Conservation (phyloP, 208 protist genomes). For the Acanthamoeba divionensis region DNA sequence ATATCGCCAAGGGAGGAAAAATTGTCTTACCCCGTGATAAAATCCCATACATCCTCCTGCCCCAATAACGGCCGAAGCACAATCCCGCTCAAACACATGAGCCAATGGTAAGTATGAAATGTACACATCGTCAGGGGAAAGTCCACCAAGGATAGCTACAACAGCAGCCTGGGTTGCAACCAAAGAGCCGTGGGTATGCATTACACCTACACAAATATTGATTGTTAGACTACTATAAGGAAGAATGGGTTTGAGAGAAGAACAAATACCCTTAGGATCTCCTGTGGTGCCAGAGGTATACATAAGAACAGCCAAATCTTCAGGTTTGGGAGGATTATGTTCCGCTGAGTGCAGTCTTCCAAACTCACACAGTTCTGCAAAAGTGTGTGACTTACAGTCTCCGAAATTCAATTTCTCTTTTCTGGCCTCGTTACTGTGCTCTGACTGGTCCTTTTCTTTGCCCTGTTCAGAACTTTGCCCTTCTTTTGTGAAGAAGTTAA, state of each 20-base stretch:
- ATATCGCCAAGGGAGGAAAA: background rate
- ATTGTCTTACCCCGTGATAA: conserved; percentile 64
- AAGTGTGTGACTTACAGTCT: background rate
- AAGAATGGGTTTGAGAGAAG: background rate
- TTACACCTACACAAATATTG: conserved; percentile 40
- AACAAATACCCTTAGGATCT: conserved; percentile 70
- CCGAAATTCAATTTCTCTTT: background rate
- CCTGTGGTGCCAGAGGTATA: conserved; percentile 80
- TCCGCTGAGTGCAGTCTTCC: background rate
- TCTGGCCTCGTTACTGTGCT: background rate
- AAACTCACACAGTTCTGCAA: background rate
- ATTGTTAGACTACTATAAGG: background rate
- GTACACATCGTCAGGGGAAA: conserved; percentile 60
- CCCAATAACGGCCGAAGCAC: background rate
- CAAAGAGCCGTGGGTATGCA: conserved; percentile 69
- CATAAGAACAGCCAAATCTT: conserved; percentile 60
- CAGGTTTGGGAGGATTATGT: conserved; percentile 35
- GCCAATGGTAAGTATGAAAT: conserved; percentile 83
- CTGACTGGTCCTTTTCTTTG: too few relatives aligned
- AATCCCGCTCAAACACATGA: conserved; percentile 81
- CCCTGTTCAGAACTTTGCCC: too few relatives aligned
- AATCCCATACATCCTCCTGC: conserved; percentile 74
- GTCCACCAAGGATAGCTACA: background rate
- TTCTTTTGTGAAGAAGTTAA: too few relatives aligned
- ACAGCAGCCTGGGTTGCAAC: conserved; percentile 62